Percentiles rank a stretch among this genome's conserved stretches.
These are phyloP conservation scores for Gaeumannomyces tritici DNA, from an alignment of 2,329 filamentous ascomycete species.

Conservation along the genomic window DNA sequence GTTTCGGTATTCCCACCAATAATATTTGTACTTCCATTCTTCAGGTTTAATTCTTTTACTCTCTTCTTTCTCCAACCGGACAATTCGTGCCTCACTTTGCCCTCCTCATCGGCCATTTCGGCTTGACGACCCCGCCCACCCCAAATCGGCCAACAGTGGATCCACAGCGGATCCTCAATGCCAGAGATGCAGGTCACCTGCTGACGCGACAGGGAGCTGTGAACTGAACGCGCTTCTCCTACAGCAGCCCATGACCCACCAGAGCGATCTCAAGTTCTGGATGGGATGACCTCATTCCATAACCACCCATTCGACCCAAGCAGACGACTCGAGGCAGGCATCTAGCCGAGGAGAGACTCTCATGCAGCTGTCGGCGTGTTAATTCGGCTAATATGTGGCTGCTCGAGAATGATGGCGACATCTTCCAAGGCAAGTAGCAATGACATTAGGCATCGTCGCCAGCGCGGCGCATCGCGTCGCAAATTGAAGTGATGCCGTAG, in stretches of 20 bases:
- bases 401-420: slow-evolving; percentile 46
- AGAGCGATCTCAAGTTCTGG: neutral
- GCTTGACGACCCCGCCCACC: too few species aligned
- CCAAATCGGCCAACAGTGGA: too few species aligned
- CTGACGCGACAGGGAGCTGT: neutral
- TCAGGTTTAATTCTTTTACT: too few species aligned
- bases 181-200: neutral
- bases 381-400: slow-evolving; percentile 49
- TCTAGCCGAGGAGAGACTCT: neutral
- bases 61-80: too few species aligned
- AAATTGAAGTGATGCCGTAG: neutral
- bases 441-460: neutral
- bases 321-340: too few species aligned
- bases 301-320: neutral
- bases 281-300: neutral
- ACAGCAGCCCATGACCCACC: neutral
- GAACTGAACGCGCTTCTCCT: neutral
- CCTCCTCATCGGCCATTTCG: too few species aligned
- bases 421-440: slow-evolving; percentile 33
- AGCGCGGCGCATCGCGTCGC: neutral
- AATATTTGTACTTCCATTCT: too few species aligned
- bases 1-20: neutral
- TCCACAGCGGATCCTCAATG: neutral
- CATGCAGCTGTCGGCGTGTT: neutral
- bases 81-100: too few species aligned